These are phyloP conservation scores for Alternaria rosae DNA, from an alignment of 2,329 filamentous ascomycete genomes.

Conservation along the genomic window DNA sequence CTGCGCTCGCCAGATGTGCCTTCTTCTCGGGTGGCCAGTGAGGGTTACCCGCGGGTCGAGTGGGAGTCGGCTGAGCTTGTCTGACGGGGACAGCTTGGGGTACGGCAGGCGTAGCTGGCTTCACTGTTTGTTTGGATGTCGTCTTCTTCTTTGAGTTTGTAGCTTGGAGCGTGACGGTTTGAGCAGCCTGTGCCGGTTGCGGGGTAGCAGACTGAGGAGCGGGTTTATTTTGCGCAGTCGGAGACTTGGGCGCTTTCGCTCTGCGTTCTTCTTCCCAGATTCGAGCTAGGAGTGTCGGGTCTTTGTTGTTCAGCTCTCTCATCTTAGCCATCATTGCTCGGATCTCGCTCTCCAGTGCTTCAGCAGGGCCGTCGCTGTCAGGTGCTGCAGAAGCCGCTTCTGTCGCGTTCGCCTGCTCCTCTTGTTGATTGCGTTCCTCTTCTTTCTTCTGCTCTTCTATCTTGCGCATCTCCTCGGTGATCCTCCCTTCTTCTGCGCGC, in stretches of 20 bases:
- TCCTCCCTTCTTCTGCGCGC: conserved; percentile 45
- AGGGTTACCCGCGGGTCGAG: conserved; percentile 40
- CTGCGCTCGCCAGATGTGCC: conserved; percentile 58
- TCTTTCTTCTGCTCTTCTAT: conserved; percentile 39
- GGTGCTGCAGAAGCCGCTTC: conserved; percentile 10
- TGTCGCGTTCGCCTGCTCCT: conserved; percentile 25
- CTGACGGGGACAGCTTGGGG: conserved; percentile 10
- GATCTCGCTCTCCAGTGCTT: conserved; percentile 60
- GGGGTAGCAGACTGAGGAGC: conserved; percentile 24
- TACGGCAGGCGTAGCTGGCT: conserved; percentile 6
- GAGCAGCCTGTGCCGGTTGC: conserved; percentile 17
- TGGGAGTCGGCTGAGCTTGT: conserved; percentile 8
- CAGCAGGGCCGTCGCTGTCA: conserved; percentile 15
- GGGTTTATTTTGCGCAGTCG: conserved; percentile 30
- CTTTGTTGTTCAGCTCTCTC: conserved; percentile 63
- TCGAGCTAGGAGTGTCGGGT: conserved; percentile 62
- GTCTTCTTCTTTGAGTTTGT: conserved; percentile 35
- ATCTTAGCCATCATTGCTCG: conserved; percentile 65
- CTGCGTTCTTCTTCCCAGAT: conserved; percentile 64
- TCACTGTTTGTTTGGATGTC: conserved; percentile 21
- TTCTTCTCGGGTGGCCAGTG: conserved; percentile 63
- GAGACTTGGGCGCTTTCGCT: conserved; percentile 43
- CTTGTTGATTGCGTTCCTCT: conserved; percentile 31
- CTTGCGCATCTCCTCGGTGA: conserved; percentile 33
- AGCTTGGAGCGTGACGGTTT: conserved; percentile 17